Evolutionary conservation across 768 basidiomycete genomes (phyloP).

Genomic region (Austroboletus eburneus): DNA sequence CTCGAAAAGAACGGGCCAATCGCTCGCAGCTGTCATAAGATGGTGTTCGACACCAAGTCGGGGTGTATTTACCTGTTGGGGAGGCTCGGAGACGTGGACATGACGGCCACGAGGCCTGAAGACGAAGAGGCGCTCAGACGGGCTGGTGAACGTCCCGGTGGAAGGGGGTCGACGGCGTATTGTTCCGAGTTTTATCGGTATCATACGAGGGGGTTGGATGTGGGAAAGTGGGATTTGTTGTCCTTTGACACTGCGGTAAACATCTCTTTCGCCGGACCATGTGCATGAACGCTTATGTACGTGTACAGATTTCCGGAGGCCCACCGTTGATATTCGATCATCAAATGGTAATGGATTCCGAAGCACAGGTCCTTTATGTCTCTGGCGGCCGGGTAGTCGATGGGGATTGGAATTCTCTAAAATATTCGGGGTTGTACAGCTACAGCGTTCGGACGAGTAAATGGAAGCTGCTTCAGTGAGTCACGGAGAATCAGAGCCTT

Average conservation of each 20-base stretch:
- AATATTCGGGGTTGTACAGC: slow-evolving; percentile 70
- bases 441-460: slow-evolving; percentile 62
- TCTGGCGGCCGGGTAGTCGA: slow-evolving; percentile 74
- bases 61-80: slow-evolving; percentile 74
- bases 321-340: slow-evolving; percentile 77
- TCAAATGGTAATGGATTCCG: slow-evolving; percentile 74
- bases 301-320: slow-evolving; percentile 52
- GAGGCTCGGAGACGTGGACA: slow-evolving; percentile 55
- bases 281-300: background rate
- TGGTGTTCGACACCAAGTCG: slow-evolving; percentile 71
- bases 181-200: slow-evolving; percentile 77
- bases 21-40: slow-evolving; percentile 74
- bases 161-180: slow-evolving; percentile 27
- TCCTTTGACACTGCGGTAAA: slow-evolving; percentile 64
- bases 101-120: slow-evolving; percentile 23
- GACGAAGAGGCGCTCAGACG: slow-evolving; percentile 18
- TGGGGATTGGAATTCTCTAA: slow-evolving; percentile 53
- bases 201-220: slow-evolving; percentile 35
- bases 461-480: slow-evolving; percentile 70
- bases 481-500: background rate
- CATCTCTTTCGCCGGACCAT: background rate
- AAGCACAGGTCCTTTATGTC: slow-evolving; percentile 67
- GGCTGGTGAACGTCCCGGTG: slow-evolving; percentile 18
- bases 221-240: slow-evolving; percentile 70
- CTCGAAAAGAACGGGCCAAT: slow-evolving; percentile 62